phyloP scores from a whole-genome alignment of 257 asterid species.

The Solanum appendiculatum region DNA sequence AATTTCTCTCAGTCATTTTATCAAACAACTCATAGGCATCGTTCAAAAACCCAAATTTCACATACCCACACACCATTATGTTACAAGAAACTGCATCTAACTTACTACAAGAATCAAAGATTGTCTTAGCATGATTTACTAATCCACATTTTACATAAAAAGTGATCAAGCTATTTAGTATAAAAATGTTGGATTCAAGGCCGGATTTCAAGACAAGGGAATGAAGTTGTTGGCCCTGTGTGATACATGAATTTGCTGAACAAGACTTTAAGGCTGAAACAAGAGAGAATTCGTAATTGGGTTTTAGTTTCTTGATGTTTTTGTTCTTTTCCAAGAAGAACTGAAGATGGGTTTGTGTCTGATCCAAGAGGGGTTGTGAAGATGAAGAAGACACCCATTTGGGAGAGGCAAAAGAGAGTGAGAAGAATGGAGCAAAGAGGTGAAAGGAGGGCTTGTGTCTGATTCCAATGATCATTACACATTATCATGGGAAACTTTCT shows the following conservation, averaged over 20 bases:
- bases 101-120: constrained; percentile 30
- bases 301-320: constrained; percentile 10
- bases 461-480: constrained; percentile 31
- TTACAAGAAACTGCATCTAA: constrained; percentile 62
- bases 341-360: too few relatives aligned
- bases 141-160: constrained; percentile 63
- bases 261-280: constrained; percentile 64
- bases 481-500: constrained; percentile 6
- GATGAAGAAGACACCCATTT: constrained; percentile 10
- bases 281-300: constrained; percentile 36
- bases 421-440: background rate
- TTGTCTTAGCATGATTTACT: constrained; percentile 35
- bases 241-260: constrained; percentile 24
- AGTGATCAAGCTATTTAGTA: constrained; percentile 73
- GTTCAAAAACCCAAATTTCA: constrained; percentile 29
- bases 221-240: constrained; percentile 58
- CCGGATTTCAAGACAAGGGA: constrained; percentile 52
- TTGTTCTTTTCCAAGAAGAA: background rate
- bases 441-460: constrained; percentile 3
- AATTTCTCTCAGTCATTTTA: constrained; percentile 56
- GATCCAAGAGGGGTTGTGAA: background rate
- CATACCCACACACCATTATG: constrained; percentile 58
- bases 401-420: background rate
- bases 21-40: constrained; percentile 64
- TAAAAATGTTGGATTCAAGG: constrained; percentile 41